Evolutionary conservation across 2,329 filamentous ascomycete genomes (phyloP), one percentile per base, ranked within the genome.

Genomic region (Aspergillus fijiensis): DNA sequence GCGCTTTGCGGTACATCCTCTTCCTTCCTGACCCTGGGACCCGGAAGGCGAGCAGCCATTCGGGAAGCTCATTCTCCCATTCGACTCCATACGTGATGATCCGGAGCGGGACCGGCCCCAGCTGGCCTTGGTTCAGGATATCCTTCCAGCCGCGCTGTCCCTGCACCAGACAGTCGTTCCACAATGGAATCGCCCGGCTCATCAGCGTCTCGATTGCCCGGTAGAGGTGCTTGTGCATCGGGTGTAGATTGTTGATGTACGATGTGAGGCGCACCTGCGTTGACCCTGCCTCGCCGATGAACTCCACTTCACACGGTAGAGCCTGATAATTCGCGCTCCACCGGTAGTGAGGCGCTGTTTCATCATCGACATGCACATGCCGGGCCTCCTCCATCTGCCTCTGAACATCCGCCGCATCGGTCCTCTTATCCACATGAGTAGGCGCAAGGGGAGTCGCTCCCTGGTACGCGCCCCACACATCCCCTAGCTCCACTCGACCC

Each of bases 231-330:
- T 11, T 29, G 42, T 55, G 42, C 1, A 9, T 21, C 11, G 52
- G 52, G 6, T 55, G 42, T 4, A 55, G 6, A 16, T 55, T 55
- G 6, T 55, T 55, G 42, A 55, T n/a, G 11, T 55, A 55, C 29
- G 52, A 55, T 19, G 52, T 35, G 9, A 48, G 19, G 11, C 42
- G 52, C 2, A 55, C 52, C n/a, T 55, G 16, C n/a, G 52, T 55
- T 42, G 35, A 42, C 1, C 42, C 52, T 10, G 27, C 1, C n/a
- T 33, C 27, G n/a, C 25, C 19, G 3, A 48, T 9, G 33, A 55
- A 55, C 27, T 55, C 27, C 25, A 49, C 52, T 29, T 55, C 52
- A 16, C 39, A 55, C 1, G 52, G 52, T 12, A 55, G 42, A 49
- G 9, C 9, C 27, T 55, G 52, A 1, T 55, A 55, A 21, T 55